Evolutionary conservation across 2,329 filamentous ascomycete species (phyloP).

Genomic region (Trichoderma arundinaceum): DNA sequence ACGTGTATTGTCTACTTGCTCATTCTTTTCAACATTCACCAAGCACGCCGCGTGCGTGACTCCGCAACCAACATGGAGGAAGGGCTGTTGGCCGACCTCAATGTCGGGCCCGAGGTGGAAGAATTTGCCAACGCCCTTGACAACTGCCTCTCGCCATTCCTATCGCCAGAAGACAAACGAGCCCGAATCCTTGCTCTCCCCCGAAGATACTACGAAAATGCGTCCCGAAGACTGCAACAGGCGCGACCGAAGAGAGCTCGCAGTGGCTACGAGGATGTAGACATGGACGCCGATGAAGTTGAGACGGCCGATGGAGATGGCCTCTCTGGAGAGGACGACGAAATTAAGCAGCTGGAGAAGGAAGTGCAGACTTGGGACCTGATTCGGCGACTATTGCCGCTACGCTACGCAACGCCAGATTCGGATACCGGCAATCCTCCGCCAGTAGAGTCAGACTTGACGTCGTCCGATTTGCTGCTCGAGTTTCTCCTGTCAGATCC

Average conservation of each 20-base stretch:
- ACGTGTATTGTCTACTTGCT: background rate
- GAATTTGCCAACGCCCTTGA: constrained; percentile 84
- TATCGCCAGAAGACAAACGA: constrained; percentile 60
- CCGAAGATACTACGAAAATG: constrained; percentile 62
- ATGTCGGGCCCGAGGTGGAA: constrained; percentile 81
- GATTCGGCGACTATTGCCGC: constrained; percentile 72
- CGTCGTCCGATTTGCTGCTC: constrained; percentile 56
- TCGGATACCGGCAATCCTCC: constrained; percentile 41
- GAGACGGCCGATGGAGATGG: constrained; percentile 43
- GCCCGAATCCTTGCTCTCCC: constrained; percentile 70
- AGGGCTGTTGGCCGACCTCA: constrained; percentile 48
- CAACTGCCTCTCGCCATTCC: constrained; percentile 64
- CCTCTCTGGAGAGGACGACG: constrained; percentile 37
- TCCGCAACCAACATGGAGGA: constrained; percentile 41
- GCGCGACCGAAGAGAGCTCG: constrained; percentile 40
- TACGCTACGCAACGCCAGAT: constrained; percentile 61
- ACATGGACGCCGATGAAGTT: constrained; percentile 62
- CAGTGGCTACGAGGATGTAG: constrained; percentile 52
- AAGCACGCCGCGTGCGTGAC: background rate
- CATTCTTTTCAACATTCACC: background rate
- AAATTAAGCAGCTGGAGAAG: constrained; percentile 66
- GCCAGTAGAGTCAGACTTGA: constrained; percentile 39
- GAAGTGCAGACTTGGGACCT: constrained; percentile 93
- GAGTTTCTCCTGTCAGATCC: constrained; percentile 77
- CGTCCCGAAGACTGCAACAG: constrained; percentile 45